Evolutionary conservation across 495 filamentous ascomycete species (phyloP).

Genomic region (Paragyromitra xinjiangensis): DNA sequence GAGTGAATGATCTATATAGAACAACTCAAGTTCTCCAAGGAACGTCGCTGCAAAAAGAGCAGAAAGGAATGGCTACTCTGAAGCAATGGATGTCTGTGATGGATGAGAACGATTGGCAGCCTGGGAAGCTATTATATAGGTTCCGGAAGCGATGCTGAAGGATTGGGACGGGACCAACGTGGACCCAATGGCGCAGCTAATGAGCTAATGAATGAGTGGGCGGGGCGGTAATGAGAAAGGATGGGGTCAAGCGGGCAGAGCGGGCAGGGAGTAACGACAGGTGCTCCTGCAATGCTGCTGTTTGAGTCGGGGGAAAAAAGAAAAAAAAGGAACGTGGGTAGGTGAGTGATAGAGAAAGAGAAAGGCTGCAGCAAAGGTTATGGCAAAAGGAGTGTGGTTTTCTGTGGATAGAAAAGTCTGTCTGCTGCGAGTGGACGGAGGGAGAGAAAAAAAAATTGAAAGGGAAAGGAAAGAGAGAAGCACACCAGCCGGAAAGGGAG

Average conservation of each 20-base stretch:
- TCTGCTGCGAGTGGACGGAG: constrained; percentile 35
- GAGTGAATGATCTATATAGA: constrained; percentile 52
- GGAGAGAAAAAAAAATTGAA: neutral
- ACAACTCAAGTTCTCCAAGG: constrained; percentile 40
- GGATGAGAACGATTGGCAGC: constrained; percentile 42
- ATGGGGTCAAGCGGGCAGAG: constrained; percentile 30
- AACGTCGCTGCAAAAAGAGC: constrained; percentile 45
- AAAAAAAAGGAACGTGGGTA: constrained; percentile 36
- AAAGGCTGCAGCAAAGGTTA: constrained; percentile 14
- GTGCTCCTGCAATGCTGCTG: constrained; percentile 19
- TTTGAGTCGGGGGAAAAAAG: constrained; percentile 2
- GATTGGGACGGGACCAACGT: constrained; percentile 48
- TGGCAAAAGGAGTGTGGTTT: constrained; percentile 38
- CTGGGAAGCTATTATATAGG: constrained; percentile 50
- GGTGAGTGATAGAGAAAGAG: constrained; percentile 20
- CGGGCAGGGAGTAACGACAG: constrained; percentile 30
- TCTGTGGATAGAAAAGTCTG: constrained; percentile 24
- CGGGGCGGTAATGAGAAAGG: constrained; percentile 24
- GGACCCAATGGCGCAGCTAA: constrained; percentile 49
- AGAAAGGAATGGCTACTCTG: constrained; percentile 53
- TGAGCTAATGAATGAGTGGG: constrained; percentile 14
- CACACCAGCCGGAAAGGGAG: constrained; percentile 42
- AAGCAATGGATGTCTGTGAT: constrained; percentile 42
- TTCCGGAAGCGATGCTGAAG: constrained; percentile 32
- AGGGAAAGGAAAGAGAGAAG: constrained; percentile 27